phyloP scores from a whole-genome alignment of 768 basidiomycete genomes.

The Phylloporus rhodoxanthus region DNA sequence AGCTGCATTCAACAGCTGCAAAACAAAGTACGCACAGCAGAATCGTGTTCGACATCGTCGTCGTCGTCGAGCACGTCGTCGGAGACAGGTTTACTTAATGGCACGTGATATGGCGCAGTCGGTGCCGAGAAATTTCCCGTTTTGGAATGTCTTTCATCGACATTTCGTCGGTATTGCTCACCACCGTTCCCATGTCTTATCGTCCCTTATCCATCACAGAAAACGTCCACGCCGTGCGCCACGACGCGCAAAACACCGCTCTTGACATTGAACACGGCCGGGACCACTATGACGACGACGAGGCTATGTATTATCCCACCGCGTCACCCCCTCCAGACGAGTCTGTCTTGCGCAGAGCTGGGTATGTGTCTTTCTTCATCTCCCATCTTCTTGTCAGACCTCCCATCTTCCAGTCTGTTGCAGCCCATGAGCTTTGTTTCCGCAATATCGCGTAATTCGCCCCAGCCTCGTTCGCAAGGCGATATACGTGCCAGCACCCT shows the following conservation, averaged over 20 bases:
- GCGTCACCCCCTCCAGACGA: constrained; percentile 31
- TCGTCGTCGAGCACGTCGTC: constrained; percentile 16
- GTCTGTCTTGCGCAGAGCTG: constrained; percentile 46
- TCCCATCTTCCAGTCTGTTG: constrained; percentile 41
- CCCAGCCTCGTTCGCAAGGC: constrained; percentile 48
- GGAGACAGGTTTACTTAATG: background rate
- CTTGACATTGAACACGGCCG: background rate
- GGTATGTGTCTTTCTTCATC: constrained; percentile 35
- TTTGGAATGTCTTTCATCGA: constrained; percentile 2
- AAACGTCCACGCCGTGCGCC: background rate
- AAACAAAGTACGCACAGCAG: constrained; percentile 34
- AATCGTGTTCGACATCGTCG: constrained; percentile 48
- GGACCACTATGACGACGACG: constrained; percentile 10
- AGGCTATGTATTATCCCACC: constrained; percentile 6
- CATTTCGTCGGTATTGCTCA: too few species aligned
- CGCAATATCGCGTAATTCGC: constrained; percentile 16
- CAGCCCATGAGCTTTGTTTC: constrained; percentile 47
- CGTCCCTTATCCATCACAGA: background rate
- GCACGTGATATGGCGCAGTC: constrained; percentile 10
- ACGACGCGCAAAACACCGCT: background rate
- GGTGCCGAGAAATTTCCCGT: constrained; percentile 3
- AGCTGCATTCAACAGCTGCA: background rate
- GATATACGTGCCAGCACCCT: constrained; percentile 64
- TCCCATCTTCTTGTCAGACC: background rate
- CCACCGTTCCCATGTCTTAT: constrained; percentile 19